Percentiles rank a stretch among this genome's conserved stretches.
phyloP scores from a whole-genome alignment of 768 basidiomycete species.

The Hirschioporus abietinus region DNA sequence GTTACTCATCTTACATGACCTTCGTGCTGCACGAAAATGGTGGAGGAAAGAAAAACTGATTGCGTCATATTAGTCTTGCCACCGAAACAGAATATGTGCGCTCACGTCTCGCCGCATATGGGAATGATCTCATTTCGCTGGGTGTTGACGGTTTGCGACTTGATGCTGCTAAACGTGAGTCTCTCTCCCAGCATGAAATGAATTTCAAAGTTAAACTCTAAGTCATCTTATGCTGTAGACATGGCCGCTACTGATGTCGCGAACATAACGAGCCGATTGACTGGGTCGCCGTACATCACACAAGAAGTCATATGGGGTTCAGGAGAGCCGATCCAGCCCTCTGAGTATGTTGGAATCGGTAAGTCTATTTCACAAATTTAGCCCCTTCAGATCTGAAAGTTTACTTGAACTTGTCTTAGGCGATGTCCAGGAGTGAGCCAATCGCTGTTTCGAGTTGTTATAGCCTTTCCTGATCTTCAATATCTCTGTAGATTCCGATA shows the following conservation, averaged over 20 bases:
- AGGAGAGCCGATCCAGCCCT: constrained; percentile 49
- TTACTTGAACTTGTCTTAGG: constrained; percentile 14
- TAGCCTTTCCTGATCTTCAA: not conserved
- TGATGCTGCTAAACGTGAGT: constrained; percentile 60
- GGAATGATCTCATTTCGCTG: constrained; percentile 54
- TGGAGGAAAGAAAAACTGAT: not conserved
- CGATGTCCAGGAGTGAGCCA: constrained; percentile 56
- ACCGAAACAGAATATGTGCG: constrained; percentile 61
- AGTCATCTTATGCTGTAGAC: constrained; percentile 30
- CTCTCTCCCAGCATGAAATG: not conserved
- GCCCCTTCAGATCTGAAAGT: not conserved
- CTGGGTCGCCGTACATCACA: constrained; percentile 46
- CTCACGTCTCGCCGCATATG: constrained; percentile 47
- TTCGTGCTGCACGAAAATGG: not conserved
- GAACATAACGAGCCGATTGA: constrained; percentile 45
- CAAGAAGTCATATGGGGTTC: constrained; percentile 49
- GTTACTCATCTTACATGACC: constrained; percentile 12
- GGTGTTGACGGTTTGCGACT: constrained; percentile 59
- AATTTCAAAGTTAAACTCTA: not conserved
- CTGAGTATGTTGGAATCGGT: constrained; percentile 48
- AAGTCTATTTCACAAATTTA: not conserved
- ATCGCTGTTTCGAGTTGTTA: not conserved
- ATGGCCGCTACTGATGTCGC: constrained; percentile 48
- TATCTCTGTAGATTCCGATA: constrained; percentile 44
- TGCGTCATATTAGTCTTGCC: constrained; percentile 36